Conservation (phyloP, 805 yeast species). For the Lachancea lanzarotensis region DNA sequence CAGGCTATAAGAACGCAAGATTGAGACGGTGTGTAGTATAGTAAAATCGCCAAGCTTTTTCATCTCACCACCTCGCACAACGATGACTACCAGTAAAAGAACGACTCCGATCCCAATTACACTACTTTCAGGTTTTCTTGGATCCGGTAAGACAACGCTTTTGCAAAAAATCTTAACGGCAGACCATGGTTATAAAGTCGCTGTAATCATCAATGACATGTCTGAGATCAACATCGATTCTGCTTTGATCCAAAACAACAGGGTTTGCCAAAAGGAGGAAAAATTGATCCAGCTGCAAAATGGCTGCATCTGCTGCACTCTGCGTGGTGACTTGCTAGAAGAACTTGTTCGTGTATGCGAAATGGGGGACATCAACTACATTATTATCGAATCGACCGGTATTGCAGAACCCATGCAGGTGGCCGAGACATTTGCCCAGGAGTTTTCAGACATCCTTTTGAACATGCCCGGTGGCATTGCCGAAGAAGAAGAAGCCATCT, state of each 20-base stretch:
- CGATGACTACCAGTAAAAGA: slow-evolving; percentile 2
- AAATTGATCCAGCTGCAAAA: slow-evolving; percentile 41
- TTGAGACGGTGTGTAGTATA: too few species aligned
- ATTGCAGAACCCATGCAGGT: slow-evolving; percentile 47
- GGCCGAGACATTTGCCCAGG: slow-evolving; percentile 42
- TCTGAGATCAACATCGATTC: slow-evolving; percentile 42
- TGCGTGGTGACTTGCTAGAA: slow-evolving; percentile 41
- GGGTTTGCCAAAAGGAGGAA: slow-evolving; percentile 37
- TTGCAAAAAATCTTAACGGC: slow-evolving; percentile 38
- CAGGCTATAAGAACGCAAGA: background rate
- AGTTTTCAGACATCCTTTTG: slow-evolving; percentile 35
- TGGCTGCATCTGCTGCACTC: slow-evolving; percentile 45
- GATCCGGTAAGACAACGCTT: slow-evolving; percentile 43
- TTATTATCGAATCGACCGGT: slow-evolving; percentile 43
- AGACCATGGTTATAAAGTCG: slow-evolving; percentile 38
- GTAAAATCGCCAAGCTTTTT: too few species aligned
- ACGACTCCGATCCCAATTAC: slow-evolving; percentile 38
- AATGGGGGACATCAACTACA: slow-evolving; percentile 35
- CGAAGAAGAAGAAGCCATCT: slow-evolving; percentile 19
- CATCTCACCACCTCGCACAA: background rate
- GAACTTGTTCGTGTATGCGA: slow-evolving; percentile 36
- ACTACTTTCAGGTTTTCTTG: slow-evolving; percentile 42
- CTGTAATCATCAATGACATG: slow-evolving; percentile 43
- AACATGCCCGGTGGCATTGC: slow-evolving; percentile 21
- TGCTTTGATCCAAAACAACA: slow-evolving; percentile 35